Conservation (phyloP, 1,284 basidiomycete species). For the Athelia psychrophila region DNA sequence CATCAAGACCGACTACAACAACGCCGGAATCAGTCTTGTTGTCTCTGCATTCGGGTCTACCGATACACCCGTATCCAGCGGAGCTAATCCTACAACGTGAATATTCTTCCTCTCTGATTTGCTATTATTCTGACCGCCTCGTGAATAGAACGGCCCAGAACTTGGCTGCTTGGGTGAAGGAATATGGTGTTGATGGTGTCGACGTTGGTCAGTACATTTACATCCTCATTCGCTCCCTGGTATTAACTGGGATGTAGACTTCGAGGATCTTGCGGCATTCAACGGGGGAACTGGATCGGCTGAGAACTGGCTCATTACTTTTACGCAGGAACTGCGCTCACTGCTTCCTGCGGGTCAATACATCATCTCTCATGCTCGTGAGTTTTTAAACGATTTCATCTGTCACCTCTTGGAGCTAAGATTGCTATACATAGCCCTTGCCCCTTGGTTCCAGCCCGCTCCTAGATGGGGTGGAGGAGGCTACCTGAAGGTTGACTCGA, state of each 20-base stretch:
- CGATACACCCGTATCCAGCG: conserved; percentile 6
- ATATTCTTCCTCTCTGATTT: no score
- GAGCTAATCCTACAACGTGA: conserved; percentile 19
- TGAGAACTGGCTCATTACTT: conserved; percentile 19
- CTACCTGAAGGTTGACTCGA: conserved; percentile 16
- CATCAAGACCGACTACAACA: conserved; percentile 11
- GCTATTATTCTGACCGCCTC: neutral
- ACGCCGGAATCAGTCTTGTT: conserved; percentile 14
- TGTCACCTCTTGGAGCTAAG: no score
- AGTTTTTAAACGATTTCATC: no score
- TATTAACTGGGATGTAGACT: conserved; percentile 18
- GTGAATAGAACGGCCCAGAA: conserved; percentile 11
- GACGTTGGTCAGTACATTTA: conserved; percentile 9
- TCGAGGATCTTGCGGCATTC: conserved; percentile 24
- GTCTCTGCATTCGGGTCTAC: conserved; percentile 21
- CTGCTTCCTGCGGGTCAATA: conserved; percentile 15
- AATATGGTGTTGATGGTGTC: conserved; percentile 27
- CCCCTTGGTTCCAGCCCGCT: conserved; percentile 17
- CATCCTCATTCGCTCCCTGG: no score
- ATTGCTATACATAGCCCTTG: no score
- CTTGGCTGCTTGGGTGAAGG: conserved; percentile 18
- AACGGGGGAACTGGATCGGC: conserved; percentile 17
- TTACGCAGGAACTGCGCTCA: conserved; percentile 20
- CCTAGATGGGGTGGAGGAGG: conserved; percentile 41
- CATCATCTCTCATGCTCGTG: conserved; percentile 20